Evolutionary conservation across 441 rosid species (phyloP).

Genomic region (Pelargonium fulgidum): DNA sequence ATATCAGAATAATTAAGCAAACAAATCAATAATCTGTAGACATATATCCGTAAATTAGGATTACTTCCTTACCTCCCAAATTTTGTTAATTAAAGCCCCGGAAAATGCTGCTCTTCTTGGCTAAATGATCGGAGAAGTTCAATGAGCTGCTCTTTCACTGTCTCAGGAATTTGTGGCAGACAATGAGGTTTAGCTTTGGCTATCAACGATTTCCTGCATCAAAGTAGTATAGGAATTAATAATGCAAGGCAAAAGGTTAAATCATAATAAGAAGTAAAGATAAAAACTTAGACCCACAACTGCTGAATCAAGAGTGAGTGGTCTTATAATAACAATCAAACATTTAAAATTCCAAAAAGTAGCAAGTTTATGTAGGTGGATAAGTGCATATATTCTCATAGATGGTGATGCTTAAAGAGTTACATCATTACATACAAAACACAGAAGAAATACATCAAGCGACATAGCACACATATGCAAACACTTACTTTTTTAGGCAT

Average conservation of each 20-base stretch:
- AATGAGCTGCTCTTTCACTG: constrained; percentile 42
- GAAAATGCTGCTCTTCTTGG: constrained; percentile 27
- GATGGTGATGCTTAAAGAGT: too few relatives aligned
- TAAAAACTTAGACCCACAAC: too few relatives aligned
- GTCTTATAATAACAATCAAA: too few relatives aligned
- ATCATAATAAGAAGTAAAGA: background rate
- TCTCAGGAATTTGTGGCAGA: constrained; percentile 54
- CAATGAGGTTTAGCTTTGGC: constrained; percentile 51
- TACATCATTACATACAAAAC: too few relatives aligned
- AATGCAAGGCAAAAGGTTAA: background rate
- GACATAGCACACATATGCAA: too few relatives aligned
- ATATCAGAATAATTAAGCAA: constrained; percentile 5
- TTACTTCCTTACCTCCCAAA: constrained; percentile 12
- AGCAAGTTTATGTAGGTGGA: too few relatives aligned
- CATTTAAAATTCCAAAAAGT: too few relatives aligned
- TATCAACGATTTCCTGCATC: constrained; percentile 65
- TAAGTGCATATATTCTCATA: too few relatives aligned
- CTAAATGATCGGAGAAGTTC: constrained; percentile 39
- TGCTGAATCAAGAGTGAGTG: background rate
- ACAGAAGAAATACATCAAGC: too few relatives aligned
- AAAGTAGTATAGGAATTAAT: constrained; percentile 4
- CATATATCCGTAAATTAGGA: too few relatives aligned
- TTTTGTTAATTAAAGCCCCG: constrained; percentile 16
- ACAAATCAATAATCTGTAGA: background rate
- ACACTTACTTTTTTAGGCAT: too few relatives aligned